These are phyloP conservation scores for Chytriomyces confervae DNA, from an alignment of 192 early-diverging fungal genomes.

Conservation along the genomic window DNA sequence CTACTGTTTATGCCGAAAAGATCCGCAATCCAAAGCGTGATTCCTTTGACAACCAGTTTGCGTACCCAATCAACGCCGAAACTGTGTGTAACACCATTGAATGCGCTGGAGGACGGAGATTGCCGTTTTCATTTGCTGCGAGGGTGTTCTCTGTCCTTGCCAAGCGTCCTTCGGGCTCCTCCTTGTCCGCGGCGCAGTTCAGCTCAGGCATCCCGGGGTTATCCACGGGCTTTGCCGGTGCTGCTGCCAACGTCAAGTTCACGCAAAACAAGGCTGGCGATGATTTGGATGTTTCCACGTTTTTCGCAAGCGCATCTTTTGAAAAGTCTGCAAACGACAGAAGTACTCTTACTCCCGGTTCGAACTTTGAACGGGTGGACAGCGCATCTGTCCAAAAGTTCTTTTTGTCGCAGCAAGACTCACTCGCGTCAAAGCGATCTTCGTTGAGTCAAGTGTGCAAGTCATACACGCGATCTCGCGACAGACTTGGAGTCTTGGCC, in stretches of 20 bases:
- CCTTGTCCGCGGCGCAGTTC: not conserved
- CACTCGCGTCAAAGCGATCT: not conserved
- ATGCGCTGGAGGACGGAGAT: constrained; percentile 2
- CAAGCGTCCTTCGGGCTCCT: not conserved
- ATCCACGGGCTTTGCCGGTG: not conserved
- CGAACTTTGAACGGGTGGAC: not conserved
- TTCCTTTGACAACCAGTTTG: too few relatives aligned
- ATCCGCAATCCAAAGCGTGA: not conserved
- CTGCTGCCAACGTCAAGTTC: not conserved
- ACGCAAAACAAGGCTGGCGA: not conserved
- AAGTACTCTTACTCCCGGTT: not conserved
- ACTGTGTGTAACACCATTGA: not conserved
- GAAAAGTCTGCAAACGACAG: not conserved
- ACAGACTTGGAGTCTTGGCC: not conserved
- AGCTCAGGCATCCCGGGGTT: not conserved
- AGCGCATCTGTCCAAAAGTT: constrained; percentile 6
- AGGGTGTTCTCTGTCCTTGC: constrained; percentile 2
- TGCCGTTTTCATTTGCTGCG: not conserved
- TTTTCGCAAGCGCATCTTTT: not conserved
- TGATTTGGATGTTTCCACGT: constrained; percentile 9
- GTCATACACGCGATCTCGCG: not conserved
- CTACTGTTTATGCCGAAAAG: not conserved
- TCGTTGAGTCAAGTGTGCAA: not conserved
- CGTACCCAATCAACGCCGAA: not conserved
- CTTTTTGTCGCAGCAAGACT: constrained; percentile 6